Base-by-base conservation (phyloP, 2,329 filamentous ascomycete species). In the Rhinocladiella similis region DNA sequence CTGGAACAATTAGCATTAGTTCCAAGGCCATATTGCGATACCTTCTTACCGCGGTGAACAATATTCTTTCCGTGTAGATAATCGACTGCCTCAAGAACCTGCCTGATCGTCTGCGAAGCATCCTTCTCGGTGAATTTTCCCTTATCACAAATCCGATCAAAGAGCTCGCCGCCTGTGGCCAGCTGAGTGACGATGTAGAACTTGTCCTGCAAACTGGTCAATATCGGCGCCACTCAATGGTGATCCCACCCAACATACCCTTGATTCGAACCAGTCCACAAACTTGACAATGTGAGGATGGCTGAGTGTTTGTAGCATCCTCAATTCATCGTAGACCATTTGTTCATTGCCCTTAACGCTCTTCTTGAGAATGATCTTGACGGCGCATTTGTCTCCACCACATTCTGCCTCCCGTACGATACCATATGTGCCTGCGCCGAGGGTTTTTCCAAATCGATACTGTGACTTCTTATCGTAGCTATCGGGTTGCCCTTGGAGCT, bases 361-460 rank as follows among this genome's bases (percentile, higher is more conserved):
- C 80, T 96, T 97, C 84, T 99, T 99, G 69, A 97, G 80, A 74
- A 99, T 99, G 73, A 99, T 97, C 82, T 99, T 99, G 75, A 99
- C 84, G 39, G 94, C 94, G 59, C 96, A 92, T 80, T 96, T 89
- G 72, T 91, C 90, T 18, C 83, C 82, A 41, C 88, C 85, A 65
- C 90, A 84, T 60, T 97, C 91, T 59, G 94, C 94, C 77, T 99
- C 94, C 67, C 94, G 86, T 69, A 99, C 94, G 69, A 99, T 96
- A 70, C 94, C 94, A 81, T 99, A 99, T 68, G 94, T 99, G 67
- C 94, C 94, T 60, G 94, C 94, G 70, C 94, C 94, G 57, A 99
- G 84, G 20, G 93, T 97, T 72, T 88, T 86, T 68, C 94, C 94
- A 74, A 99, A 96, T 66, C 83, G 86, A 76, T 99, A 99, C 73